These are phyloP conservation scores for Plantago elongata DNA, from an alignment of 257 asterid species.

Conservation along the genomic window DNA sequence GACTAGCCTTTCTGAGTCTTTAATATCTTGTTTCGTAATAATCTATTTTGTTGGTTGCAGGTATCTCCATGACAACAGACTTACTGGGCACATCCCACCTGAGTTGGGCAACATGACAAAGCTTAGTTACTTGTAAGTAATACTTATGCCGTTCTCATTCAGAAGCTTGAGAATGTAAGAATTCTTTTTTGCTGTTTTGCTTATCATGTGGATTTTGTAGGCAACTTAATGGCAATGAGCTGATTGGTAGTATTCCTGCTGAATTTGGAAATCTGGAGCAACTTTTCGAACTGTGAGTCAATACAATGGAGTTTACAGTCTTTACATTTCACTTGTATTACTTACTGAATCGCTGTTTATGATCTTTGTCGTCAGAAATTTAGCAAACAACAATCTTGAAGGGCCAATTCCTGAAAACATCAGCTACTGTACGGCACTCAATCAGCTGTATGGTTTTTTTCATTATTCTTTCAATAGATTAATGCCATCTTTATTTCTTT, in stretches of 20 bases:
- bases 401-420: slow-evolving; percentile 90
- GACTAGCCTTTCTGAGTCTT: background rate
- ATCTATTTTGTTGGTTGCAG: slow-evolving; percentile 27
- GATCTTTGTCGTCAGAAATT: slow-evolving; percentile 49
- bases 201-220: slow-evolving; percentile 35
- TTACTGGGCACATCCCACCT: slow-evolving; percentile 75
- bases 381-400: slow-evolving; percentile 76
- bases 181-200: background rate
- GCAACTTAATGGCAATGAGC: slow-evolving; percentile 85
- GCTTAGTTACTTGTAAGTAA: slow-evolving; percentile 80
- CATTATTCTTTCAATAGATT: background rate
- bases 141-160: background rate
- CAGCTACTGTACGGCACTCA: slow-evolving; percentile 90
- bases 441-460: slow-evolving; percentile 59
- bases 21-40: background rate
- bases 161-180: background rate
- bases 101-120: slow-evolving; percentile 93
- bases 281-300: slow-evolving; percentile 85
- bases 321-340: too few species aligned
- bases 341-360: background rate
- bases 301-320: too few species aligned
- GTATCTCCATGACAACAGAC: slow-evolving; percentile 97
- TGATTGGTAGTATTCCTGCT: slow-evolving; percentile 71
- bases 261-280: slow-evolving; percentile 87
- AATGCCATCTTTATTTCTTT: background rate